Evolutionary conservation across 768 basidiomycete genomes (phyloP), one percentile per base, ranked within the genome.

Genomic region (Termitomyces sp.): DNA sequence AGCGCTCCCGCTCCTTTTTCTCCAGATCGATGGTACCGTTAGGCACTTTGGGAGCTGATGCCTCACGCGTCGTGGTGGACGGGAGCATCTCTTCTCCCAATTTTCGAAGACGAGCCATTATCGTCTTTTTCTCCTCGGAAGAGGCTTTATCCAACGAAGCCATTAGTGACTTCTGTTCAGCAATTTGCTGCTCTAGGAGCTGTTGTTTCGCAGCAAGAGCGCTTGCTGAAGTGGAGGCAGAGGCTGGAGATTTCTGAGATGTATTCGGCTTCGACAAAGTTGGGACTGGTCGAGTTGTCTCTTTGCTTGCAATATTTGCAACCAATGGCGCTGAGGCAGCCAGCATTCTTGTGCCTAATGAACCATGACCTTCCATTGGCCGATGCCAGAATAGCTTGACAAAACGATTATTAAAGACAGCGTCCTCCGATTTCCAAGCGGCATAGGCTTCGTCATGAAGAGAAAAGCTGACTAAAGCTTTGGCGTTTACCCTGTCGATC

Each of bases 311-410:
- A 48, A 91, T 79, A 62, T 85, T 88, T 32, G 89, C 87, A 10
- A 96, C 79, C 10, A 91, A 65, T 2, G 86, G 81, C 8, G 91
- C 92, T 30, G 89, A 91, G 4, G 90, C 91, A 14, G 90, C 93
- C 58, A 98, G 74, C 77, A 88, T 83, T 62, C 88, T 82, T 48
- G 84, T 76, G 2, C 95, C 95, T 18, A 77, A 79, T 61, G 85
- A 86, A 8, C 95, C 95, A 65, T 95, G 91, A 0, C 95, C 95
- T 54, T 91, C 91, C 85, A 95, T 84, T 7, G 93, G 94, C 57
- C 90, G 81, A 73, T 96, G 93, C 94, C 95, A 97, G 66, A 96
- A 93, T 34, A 97, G 80, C 72, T 95, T 96, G 63, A 97, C 95
- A 70, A 97, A 97, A 50, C 95, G 85, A 65, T 95, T 95, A 12